Percentiles rank a stretch among this genome's conserved stretches.
Evolutionary conservation across 1,284 basidiomycete genomes (phyloP).

Genomic region (Cutaneotrichosporon sp.): DNA sequence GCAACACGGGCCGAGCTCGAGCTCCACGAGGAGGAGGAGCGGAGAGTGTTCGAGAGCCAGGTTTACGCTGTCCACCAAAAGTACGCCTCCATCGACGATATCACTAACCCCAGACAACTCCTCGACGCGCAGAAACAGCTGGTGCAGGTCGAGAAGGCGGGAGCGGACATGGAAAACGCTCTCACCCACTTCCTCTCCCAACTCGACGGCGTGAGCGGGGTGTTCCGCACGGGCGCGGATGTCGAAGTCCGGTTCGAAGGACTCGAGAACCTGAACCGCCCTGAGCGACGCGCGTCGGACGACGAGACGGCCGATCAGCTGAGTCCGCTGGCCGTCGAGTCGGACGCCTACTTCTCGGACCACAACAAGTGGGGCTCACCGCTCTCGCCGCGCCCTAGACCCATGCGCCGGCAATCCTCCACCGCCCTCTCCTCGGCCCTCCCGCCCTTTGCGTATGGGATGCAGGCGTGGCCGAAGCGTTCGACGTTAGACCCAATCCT

Average conservation of each 20-base stretch:
- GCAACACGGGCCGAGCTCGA: constrained; percentile 10
- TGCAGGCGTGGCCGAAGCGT: constrained; percentile 34
- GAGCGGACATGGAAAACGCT: constrained; percentile 27
- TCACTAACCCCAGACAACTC: constrained; percentile 12
- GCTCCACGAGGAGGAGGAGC: constrained; percentile 9
- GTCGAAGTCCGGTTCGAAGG: constrained; percentile 32
- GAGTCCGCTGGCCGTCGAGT: constrained; percentile 5
- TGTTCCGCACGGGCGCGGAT: constrained; percentile 32
- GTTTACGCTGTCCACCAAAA: constrained; percentile 18
- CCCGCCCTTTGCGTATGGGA: constrained; percentile 17
- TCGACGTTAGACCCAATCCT: constrained; percentile 35
- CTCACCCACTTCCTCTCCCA: constrained; percentile 36
- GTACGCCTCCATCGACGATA: background rate
- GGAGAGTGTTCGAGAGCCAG: constrained; percentile 15
- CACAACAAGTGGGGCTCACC: constrained; percentile 6
- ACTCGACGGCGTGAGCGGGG: constrained; percentile 33
- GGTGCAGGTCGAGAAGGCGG: background rate
- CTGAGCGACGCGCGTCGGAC: background rate
- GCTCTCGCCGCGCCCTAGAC: background rate
- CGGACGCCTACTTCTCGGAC: constrained; percentile 6
- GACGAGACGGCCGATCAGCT: constrained; percentile 16
- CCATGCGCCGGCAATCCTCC: constrained; percentile 12
- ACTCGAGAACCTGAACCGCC: constrained; percentile 19
- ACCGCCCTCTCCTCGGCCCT: constrained; percentile 15
- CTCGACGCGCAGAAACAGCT: background rate